Conservation (phyloP, 2,329 filamentous ascomycete species). For the Neonectria punicea region DNA sequence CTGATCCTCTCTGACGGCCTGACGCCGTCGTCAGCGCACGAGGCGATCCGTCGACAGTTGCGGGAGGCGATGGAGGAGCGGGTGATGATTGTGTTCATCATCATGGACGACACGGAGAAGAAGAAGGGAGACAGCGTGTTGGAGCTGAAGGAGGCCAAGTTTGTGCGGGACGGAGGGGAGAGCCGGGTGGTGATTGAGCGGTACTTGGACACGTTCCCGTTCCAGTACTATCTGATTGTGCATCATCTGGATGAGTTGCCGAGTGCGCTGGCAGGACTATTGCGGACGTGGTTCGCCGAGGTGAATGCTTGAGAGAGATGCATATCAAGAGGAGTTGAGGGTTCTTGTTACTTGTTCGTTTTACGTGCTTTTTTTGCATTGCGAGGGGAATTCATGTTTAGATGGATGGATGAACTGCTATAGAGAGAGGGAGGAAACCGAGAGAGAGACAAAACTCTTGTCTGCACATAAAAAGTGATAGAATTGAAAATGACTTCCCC, state of each 20-base stretch:
- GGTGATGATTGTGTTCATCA: slow-evolving; percentile 98
- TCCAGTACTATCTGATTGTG: slow-evolving; percentile 96
- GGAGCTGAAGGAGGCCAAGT: slow-evolving; percentile 88
- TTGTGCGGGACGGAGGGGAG: slow-evolving; percentile 73
- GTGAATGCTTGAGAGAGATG: slow-evolving; percentile 57
- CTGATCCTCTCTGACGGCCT: slow-evolving; percentile 94
- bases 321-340: slow-evolving; percentile 1
- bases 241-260: slow-evolving; percentile 92
- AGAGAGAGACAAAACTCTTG: not conserved
- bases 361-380: not conserved
- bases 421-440: not conserved
- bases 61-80: slow-evolving; percentile 90
- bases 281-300: slow-evolving; percentile 96
- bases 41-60: slow-evolving; percentile 82
- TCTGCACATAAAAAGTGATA: not conserved
- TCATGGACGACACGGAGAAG: slow-evolving; percentile 77
- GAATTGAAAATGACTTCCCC: not conserved
- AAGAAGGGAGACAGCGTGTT: slow-evolving; percentile 75
- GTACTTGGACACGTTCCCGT: slow-evolving; percentile 96
- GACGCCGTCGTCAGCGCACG: slow-evolving; percentile 84
- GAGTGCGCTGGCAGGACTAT: slow-evolving; percentile 82
- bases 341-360: not conserved
- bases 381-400: not conserved
- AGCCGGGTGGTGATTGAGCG: slow-evolving; percentile 82
- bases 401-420: not conserved